Evolutionary conservation across 495 filamentous ascomycete genomes (phyloP), one percentile per base, ranked within the genome.

Genomic region (Trichoderma asperelloides): DNA sequence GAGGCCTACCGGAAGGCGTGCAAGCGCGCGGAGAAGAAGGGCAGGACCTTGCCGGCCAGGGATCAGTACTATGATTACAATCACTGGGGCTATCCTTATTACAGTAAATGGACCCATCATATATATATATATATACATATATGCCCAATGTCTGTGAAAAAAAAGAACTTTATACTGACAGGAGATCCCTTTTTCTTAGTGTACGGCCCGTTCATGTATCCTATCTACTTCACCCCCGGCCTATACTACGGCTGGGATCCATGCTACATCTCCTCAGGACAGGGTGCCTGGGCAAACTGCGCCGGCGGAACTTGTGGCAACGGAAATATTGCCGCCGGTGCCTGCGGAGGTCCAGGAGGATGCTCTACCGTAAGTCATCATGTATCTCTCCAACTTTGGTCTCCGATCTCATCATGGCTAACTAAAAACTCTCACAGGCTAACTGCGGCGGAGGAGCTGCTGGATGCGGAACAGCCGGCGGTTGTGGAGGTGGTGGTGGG

Each of bases 21-120:
- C 51, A 83, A 84, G 16, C 83, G 89, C 7, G 88, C 88, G 0
- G 75, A 80, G 67, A 89, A 88, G 66, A 86, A 85, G 60, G 85
- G 84, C 0, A 75, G 81, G 43, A 72, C 77, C 13, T 69, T 83
- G 15, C 86, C 87, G 25, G 68, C 72, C 0, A 67, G 78, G n/a
- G 79, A 84, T 23, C 73, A 81, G 23, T 85, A 86, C 70, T 84
- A 82, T 64, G 78, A 82, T 67, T 77, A 80, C 66, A 78, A 82
- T 67, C 77, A 80, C 66, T 85, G 82, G 82, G 79, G 82, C 0
- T 84, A 85, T 66, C 78, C 79, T 2, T 84, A 84, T 63, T 66
- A 76, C 68, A 71, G 55, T 60, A 21, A 23, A 49, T 11, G 3
- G 8, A 11, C 45, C 45, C 45, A 11, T 49, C 45, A 7, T 18